A percentile compares a stretch with the other conserved stretches of the same genome.
Evolutionary conservation across 805 yeast species (phyloP).

Genomic region (Lachancea nothofagi): DNA sequence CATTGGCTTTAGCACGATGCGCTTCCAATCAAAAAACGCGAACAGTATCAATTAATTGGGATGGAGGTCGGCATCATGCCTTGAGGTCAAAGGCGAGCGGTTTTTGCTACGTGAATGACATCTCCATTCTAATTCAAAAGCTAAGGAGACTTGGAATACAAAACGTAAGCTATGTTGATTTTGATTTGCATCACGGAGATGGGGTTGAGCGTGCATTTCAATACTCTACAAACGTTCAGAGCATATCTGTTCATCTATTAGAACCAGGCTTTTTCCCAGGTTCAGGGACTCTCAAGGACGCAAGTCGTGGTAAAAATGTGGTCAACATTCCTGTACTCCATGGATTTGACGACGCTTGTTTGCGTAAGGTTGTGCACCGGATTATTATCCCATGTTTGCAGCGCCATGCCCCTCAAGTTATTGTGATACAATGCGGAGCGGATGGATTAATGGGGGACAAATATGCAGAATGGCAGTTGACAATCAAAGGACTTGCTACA

Average conservation of each 20-base stretch:
- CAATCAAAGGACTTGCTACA: constrained; percentile 44
- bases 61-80: constrained; percentile 77
- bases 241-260: constrained; percentile 57
- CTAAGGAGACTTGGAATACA: constrained; percentile 42
- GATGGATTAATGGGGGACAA: constrained; percentile 69
- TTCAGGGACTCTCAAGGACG: constrained; percentile 44
- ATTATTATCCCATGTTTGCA: constrained; percentile 41
- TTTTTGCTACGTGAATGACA: constrained; percentile 69
- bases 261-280: constrained; percentile 74
- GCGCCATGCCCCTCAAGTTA: constrained; percentile 41
- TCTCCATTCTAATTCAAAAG: constrained; percentile 49
- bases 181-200: constrained; percentile 78
- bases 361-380: constrained; percentile 35
- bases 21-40: constrained; percentile 24
- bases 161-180: constrained; percentile 55
- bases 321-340: constrained; percentile 52
- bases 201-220: constrained; percentile 67
- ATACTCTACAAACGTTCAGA: constrained; percentile 48
- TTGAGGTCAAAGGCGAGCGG: constrained; percentile 53
- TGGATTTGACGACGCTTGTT: constrained; percentile 47
- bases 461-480: constrained; percentile 63
- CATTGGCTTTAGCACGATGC: constrained; percentile 44
- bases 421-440: constrained; percentile 66
- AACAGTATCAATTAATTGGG: constrained; percentile 58
- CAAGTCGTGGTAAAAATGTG: constrained; percentile 36